Conservation (phyloP, 352 stramenopile species). For the Globisporangium alternatum region DNA sequence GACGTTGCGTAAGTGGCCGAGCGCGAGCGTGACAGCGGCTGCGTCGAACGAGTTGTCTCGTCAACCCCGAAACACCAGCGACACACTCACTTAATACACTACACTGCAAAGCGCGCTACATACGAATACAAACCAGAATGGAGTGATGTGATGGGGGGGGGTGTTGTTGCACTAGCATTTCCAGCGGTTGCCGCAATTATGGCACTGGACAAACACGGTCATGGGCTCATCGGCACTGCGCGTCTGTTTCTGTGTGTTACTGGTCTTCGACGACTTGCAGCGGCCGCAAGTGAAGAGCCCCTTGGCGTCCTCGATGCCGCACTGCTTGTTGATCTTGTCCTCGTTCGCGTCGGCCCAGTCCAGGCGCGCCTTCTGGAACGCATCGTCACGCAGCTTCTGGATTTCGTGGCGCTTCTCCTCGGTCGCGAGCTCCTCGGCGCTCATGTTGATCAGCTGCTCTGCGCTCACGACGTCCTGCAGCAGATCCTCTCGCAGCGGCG, state of each 20-base stretch:
- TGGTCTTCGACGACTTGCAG: constrained; percentile 96
- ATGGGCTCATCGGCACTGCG: constrained; percentile 97
- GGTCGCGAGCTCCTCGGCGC: constrained; percentile 80
- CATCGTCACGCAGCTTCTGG: constrained; percentile 76
- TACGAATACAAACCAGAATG: constrained; percentile 6
- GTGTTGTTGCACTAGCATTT: constrained; percentile 66
- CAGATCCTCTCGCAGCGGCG: constrained; percentile 69
- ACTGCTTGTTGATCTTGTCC: constrained; percentile 91
- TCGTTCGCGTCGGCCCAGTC: constrained; percentile 91
- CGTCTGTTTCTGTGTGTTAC: constrained; percentile 97
- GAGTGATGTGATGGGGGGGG: background rate
- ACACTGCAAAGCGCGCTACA: background rate
- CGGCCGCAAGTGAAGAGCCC: constrained; percentile 89
- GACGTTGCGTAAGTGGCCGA: background rate
- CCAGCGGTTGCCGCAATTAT: constrained; percentile 97
- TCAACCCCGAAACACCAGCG: background rate
- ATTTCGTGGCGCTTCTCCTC: constrained; percentile 86
- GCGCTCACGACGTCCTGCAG: constrained; percentile 63
- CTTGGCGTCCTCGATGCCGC: constrained; percentile 73
- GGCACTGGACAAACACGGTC: constrained; percentile 96
- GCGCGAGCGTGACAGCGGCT: constrained; percentile 4
- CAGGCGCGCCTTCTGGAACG: constrained; percentile 79
- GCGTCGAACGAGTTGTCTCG: constrained; percentile 3
- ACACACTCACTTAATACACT: background rate
- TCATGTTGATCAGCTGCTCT: constrained; percentile 82